Percentiles rank a stretch among this genome's conserved stretches.
These are phyloP conservation scores for Friedmanniomyces endolithicus DNA, from an alignment of 495 filamentous ascomycete genomes.

Conservation along the genomic window DNA sequence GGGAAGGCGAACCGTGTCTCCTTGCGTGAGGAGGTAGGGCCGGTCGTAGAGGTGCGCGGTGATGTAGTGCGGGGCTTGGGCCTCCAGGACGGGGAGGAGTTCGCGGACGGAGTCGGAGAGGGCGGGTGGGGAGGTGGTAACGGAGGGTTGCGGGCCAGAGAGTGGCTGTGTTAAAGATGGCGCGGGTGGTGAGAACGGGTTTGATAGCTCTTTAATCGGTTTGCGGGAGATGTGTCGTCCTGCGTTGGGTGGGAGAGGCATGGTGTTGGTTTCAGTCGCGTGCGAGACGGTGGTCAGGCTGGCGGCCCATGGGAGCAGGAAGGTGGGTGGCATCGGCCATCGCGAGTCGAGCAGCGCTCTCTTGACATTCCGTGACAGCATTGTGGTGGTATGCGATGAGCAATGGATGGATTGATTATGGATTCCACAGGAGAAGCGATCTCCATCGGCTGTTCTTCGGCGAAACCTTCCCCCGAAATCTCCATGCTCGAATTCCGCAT, in stretches of 20 bases:
- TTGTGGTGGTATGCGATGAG: background rate
- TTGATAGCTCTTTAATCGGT: constrained; percentile 3
- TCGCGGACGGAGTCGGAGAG: constrained; percentile 47
- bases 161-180: constrained; percentile 16
- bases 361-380: constrained; percentile 19
- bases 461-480: background rate
- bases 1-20: constrained; percentile 82
- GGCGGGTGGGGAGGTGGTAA: constrained; percentile 29
- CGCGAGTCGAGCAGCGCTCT: constrained; percentile 25
- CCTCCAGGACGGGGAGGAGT: constrained; percentile 62
- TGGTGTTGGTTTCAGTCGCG: constrained; percentile 18
- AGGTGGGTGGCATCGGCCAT: constrained; percentile 26
- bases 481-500: background rate
- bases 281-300: constrained; percentile 28
- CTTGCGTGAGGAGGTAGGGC: constrained; percentile 80
- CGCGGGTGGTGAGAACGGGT: constrained; percentile 20
- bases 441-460: background rate
- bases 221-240: constrained; percentile 9
- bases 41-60: constrained; percentile 72
- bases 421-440: background rate
- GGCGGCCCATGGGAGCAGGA: constrained; percentile 29
- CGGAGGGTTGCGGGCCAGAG: constrained; percentile 19
- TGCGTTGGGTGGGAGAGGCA: constrained; percentile 26
- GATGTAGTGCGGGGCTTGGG: constrained; percentile 76
- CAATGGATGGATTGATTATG: background rate